Evolutionary conservation across 306 rosid genomes (phyloP), one percentile per base, ranked within the genome.

Genomic region (Vigna mungo): DNA sequence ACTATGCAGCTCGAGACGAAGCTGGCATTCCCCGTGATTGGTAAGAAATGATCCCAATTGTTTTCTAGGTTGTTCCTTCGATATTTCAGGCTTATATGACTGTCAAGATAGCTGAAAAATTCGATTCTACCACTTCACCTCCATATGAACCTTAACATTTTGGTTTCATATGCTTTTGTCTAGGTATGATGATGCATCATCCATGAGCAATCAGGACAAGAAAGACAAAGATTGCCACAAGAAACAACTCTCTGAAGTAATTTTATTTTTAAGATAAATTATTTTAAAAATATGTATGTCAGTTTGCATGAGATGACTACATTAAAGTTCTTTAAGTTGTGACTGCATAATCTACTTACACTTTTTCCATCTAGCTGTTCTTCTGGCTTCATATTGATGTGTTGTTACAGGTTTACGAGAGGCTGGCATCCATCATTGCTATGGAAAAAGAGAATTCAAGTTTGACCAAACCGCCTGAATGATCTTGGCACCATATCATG

Each of bases 1-100:
- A 94, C 86, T 72, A 90, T 88, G 65, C 85, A 39, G 98, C 97
- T 82, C 93, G 97, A 67, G 93, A 87, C 2, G 86, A 90, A 83
- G 98, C 98, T 49, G 98, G 98, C 81, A 86, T 92, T 85, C 98
- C 98, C 44, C 97, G 97, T 82, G 89, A 94, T 74, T 94, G 98
- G 98, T 94, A 78, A 74, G 87, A 68, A 76, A 34, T 41, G 77
- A 18, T 62, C 46, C 49, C 9, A 10, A 65, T 70, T 70, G 61
- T 65, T 60, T 79, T 51, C 8, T 68, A 44, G 61, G 15, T 54
- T 23, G 54, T 48, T 49, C 55, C 80, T 44, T n/a, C 32, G 21
- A 4, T 41, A 54, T 71, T 21, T 52, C 69, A 49, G 37, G 63
- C 67, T 67, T 32, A 5, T 36, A 30, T 34, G 51, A 27, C 27